Percentiles rank a stretch among this genome's conserved stretches.
Conservation (phyloP, 169 alveolate genomes). For the Babesia divergens region DNA sequence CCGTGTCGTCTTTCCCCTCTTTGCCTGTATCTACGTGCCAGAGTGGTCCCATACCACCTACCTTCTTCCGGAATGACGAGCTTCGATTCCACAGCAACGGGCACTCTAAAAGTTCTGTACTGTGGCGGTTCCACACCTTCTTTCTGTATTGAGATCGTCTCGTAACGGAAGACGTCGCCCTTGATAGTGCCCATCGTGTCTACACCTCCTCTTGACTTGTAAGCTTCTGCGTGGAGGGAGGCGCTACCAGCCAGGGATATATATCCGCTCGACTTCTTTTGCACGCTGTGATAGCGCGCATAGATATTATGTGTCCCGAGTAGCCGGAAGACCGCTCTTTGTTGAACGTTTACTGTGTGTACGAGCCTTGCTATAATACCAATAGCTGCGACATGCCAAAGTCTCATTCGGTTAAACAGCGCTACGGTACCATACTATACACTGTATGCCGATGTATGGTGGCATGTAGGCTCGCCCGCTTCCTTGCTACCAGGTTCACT, state of each 20-base stretch:
- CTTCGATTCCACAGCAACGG: conserved; percentile 17
- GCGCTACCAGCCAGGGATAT: background rate
- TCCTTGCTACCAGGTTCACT: no score
- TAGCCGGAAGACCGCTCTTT: background rate
- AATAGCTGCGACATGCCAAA: background rate
- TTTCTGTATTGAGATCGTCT: conserved; percentile 12
- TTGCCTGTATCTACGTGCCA: background rate
- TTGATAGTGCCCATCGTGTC: conserved; percentile 18
- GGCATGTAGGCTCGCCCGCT: no score
- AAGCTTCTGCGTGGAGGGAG: background rate
- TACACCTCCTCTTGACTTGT: background rate
- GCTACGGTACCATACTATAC: no score
- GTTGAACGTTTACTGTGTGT: background rate
- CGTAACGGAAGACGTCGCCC: conserved; percentile 26
- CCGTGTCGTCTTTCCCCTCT: background rate
- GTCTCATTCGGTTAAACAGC: no score
- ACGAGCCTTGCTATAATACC: background rate
- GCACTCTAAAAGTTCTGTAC: conserved; percentile 11
- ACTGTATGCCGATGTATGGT: no score
- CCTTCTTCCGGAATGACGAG: conserved; percentile 21
- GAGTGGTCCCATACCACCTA: background rate
- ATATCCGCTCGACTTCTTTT: background rate
- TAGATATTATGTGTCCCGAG: background rate
- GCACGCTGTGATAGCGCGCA: background rate
- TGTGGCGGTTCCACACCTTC: conserved; percentile 12